Base-by-base conservation (phyloP, 345 rosid genomes). In the Triadica sebifera region DNA sequence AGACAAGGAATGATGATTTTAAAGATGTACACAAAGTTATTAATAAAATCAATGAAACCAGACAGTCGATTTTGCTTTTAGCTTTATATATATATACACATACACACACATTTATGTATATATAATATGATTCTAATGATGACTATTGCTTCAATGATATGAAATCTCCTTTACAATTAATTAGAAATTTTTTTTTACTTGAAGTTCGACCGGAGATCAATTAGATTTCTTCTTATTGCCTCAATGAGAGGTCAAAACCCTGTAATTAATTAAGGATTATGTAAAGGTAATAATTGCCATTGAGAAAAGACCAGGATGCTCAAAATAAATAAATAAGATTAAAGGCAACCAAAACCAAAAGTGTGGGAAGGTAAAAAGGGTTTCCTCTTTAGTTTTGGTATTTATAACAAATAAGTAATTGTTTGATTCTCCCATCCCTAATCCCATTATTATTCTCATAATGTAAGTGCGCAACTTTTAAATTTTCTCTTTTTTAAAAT, bases 261-360 rank as follows among this genome's bases (percentile, higher is more conserved):
- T 37, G 12, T n/a, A 3, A 12, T 24, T 13, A 61, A 5, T 20
- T 37, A 52, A 15, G 15, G 39, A 13, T 38, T 19, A 22, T 16
- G 51, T 19, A 46, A 47, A 65, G 29, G 13, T 38, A 20, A 17
- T 34, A 8, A 67, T 37, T 58, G 45, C 41, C 50, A 55, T 73
- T 76, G 39, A 73, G 80, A 77, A 67, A 73, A 75, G 69, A 65
- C 15, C 69, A 1, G 53, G 74, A 70, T 76, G 63, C 74, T 56
- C 24, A 15, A 20, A n/a, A n/a, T n/a, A n/a, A n/a, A n/a, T n/a
- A 1, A 60, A 50, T 55, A 74, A 0, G 15, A n/a, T 24, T 53
- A 25, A 67, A 66, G 50, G 72, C 37, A 20, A 20, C 5, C 22
- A 61, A 41, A 41, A 41, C 7, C 8, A 41, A 8, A 57, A 51